A percentile compares a stretch with the other conserved stretches of the same genome.
phyloP scores from a whole-genome alignment of 106 monocot species.

The Ottelia alismoides region DNA sequence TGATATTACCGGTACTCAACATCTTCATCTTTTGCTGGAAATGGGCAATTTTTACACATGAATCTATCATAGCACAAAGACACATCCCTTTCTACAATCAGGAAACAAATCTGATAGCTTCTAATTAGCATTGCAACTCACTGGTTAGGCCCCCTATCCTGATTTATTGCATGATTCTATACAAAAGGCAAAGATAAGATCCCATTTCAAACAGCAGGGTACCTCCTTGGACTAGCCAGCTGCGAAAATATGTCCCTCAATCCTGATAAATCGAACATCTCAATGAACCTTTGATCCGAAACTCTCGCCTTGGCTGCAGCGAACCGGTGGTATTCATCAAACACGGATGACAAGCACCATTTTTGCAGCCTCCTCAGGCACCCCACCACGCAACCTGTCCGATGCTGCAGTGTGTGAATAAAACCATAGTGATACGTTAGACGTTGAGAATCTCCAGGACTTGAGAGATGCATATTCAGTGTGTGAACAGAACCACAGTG shows the following conservation, averaged over 20 bases:
- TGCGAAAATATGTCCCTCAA: constrained; percentile 6
- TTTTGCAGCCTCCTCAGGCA: constrained; percentile 19
- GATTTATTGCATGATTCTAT: no score
- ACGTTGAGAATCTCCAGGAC: neutral
- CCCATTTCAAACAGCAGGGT: no score
- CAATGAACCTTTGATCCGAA: constrained; percentile 24
- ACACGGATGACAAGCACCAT: constrained; percentile 23
- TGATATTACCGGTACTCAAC: no score
- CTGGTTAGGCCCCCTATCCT: no score
- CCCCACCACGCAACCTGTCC: constrained; percentile 26
- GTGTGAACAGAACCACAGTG: no score
- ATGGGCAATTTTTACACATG: no score
- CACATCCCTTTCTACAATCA: no score
- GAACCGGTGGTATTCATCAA: constrained; percentile 25
- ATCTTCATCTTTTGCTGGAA: no score
- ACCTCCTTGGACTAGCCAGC: constrained; percentile 1
- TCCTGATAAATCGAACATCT: constrained; percentile 11
- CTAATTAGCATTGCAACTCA: no score
- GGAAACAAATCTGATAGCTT: no score
- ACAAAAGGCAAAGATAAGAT: no score
- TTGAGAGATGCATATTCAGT: neutral
- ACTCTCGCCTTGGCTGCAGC: constrained; percentile 21
- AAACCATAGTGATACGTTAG: neutral
- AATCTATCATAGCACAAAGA: no score
- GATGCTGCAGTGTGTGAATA: constrained; percentile 8